Evolutionary conservation across 768 basidiomycete species (phyloP), one percentile per base, ranked within the genome.

Genomic region (Lyophyllum semitale): DNA sequence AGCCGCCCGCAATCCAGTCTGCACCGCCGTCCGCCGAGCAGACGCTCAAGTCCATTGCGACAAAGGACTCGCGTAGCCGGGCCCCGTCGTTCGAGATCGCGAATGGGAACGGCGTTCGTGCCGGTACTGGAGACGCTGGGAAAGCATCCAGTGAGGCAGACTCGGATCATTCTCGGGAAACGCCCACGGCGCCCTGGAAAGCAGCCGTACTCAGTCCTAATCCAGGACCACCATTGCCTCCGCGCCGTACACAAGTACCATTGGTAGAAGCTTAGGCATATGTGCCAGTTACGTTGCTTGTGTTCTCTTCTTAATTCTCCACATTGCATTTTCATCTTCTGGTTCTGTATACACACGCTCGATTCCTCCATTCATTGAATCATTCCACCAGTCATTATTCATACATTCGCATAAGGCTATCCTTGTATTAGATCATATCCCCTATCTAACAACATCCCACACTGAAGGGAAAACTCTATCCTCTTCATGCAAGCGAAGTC

Each of bases 31-130:
- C 50, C 1, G 83, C 87, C 3, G 82, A 83, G 20, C 78, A 80
- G 38, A 76, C 78, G 11, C 73, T 88, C 25, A 82, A 86, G 70
- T 77, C 74, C 37, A 86, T 89, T 50, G 85, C 71, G 26, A 68
- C 72, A 9, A 77, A 71, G 57, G 81, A 82, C 57, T 74, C 76
- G 48, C 69, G 60, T 51, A 70, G 66, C 48, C 59, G 68, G 29
- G 7, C 22, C 29, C 48, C 53, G 25, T 55, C 57, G 4, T 42
- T 53, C 12, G 60, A 61, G 32, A 51, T 38, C 32, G 60, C 48
- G 17, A 53, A 35, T 41, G 41, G 42, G 22, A 47, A 40, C 27
- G 50, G 50, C 9, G 35, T 32, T 49, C 35, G 37, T 23, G 37
- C 35, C 20, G 42, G 43, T 22, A 26, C 17, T 51, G 29, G 37